These are phyloP conservation scores for Lasiodiplodia sp. DNA, from an alignment of 2,329 filamentous ascomycete species.

Conservation along the genomic window DNA sequence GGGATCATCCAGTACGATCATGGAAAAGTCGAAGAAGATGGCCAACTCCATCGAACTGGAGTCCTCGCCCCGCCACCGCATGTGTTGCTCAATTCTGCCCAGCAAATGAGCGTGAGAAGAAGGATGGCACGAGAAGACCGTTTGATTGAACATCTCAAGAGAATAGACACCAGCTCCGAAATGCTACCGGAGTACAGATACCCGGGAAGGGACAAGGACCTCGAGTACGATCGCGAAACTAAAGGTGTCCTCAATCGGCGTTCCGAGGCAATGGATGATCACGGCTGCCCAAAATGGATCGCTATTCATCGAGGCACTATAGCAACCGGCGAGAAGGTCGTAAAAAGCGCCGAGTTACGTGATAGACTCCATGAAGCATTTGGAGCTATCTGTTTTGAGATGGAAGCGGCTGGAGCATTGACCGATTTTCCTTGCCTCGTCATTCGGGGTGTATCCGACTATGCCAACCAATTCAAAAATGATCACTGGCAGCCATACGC, in stretches of 20 bases:
- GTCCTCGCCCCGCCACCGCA: conserved; percentile 30
- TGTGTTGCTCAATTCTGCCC: conserved; percentile 23
- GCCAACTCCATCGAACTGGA: conserved; percentile 33
- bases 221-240: not conserved
- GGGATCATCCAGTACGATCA: conserved; percentile 39
- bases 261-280: not conserved
- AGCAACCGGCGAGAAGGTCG: not conserved
- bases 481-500: conserved; percentile 37
- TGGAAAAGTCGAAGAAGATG: conserved; percentile 30
- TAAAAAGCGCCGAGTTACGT: not conserved
- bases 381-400: conserved; percentile 33
- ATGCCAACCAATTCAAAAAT: conserved; percentile 39
- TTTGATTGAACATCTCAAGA: not conserved
- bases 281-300: not conserved
- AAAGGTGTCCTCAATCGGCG: no score
- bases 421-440: conserved; percentile 37
- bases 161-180: not conserved
- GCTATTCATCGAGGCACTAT: not conserved
- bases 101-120: not conserved
- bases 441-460: conserved; percentile 40
- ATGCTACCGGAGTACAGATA: not conserved
- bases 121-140: not conserved
- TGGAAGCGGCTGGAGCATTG: conserved; percentile 34
- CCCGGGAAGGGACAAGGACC: conserved; percentile 11
- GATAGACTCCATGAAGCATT: not conserved